Evolutionary conservation across 2,329 filamentous ascomycete species (phyloP).

Genomic region (Sarocladium strictum): DNA sequence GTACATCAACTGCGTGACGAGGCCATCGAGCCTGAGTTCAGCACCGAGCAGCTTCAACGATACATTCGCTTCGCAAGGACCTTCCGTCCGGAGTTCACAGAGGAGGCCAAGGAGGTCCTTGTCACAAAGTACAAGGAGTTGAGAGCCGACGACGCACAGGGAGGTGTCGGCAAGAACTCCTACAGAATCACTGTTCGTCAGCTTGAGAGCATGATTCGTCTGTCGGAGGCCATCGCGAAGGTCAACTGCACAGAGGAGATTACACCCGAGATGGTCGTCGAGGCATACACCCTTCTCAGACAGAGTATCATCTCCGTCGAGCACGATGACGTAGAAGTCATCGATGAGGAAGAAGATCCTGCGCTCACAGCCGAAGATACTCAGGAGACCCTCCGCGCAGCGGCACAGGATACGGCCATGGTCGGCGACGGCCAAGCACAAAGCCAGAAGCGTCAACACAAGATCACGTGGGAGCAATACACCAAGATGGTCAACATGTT

Average conservation of each 20-base stretch:
- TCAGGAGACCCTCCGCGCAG: constrained; percentile 36
- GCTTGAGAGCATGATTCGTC: constrained; percentile 88
- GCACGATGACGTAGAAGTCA: constrained; percentile 93
- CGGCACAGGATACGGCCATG: constrained; percentile 40
- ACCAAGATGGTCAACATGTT: constrained; percentile 83
- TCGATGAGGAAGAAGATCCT: constrained; percentile 57
- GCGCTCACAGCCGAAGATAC: constrained; percentile 29
- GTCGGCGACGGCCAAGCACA: constrained; percentile 21
- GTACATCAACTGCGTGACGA: constrained; percentile 91
- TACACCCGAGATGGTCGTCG: constrained; percentile 74
- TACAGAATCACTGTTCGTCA: constrained; percentile 97
- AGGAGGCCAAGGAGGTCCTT: constrained; percentile 77
- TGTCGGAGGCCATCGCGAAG: constrained; percentile 97
- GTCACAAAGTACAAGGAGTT: constrained; percentile 96
- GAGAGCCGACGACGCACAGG: constrained; percentile 85
- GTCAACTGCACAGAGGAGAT: constrained; percentile 94
- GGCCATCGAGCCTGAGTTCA: constrained; percentile 87
- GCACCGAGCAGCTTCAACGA: constrained; percentile 90
- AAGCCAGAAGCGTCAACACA: constrained; percentile 58
- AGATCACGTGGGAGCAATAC: constrained; percentile 94
- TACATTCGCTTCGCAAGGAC: constrained; percentile 96
- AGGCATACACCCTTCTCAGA: constrained; percentile 84
- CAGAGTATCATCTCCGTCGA: constrained; percentile 98
- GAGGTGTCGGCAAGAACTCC: constrained; percentile 87
- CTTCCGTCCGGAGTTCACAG: constrained; percentile 87